These are phyloP conservation scores for Rhodotorula sp. DNA, from an alignment of 1,284 basidiomycete genomes.

Conservation along the genomic window DNA sequence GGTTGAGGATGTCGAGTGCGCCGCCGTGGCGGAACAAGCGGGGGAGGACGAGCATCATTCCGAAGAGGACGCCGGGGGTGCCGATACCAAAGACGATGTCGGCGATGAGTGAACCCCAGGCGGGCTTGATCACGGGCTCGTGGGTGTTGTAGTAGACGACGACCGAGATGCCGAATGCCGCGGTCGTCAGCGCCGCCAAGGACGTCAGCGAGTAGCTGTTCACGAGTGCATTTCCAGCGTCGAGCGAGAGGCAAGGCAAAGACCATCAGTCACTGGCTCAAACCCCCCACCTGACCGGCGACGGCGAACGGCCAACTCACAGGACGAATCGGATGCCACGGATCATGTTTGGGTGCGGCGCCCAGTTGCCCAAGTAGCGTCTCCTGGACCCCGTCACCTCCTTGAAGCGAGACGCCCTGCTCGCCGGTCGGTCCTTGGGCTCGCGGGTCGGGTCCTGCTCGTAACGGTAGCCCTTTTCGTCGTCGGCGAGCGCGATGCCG, in stretches of 20 bases:
- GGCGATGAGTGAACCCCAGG: conserved; percentile 51
- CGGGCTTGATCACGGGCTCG: conserved; percentile 49
- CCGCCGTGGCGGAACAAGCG: conserved; percentile 48
- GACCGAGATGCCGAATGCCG: conserved; percentile 33
- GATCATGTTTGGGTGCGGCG: conserved; percentile 28
- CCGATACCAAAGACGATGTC: conserved; percentile 49
- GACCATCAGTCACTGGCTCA: neutral
- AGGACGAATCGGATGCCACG: conserved; percentile 22
- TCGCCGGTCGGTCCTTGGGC: neutral
- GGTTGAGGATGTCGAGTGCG: conserved; percentile 47
- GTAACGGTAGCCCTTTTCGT: conserved; percentile 25
- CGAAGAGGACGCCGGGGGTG: conserved; percentile 50
- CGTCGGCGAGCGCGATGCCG: conserved; percentile 13
- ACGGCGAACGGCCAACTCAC: conserved; percentile 8
- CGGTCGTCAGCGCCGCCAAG: conserved; percentile 20
- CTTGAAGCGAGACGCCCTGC: neutral
- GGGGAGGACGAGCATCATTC: conserved; percentile 48
- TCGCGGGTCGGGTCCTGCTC: conserved; percentile 25
- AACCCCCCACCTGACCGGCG: neutral
- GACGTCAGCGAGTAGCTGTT: conserved; percentile 30
- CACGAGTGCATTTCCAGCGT: neutral
- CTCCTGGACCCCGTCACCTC: conserved; percentile 1
- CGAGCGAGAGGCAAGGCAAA: neutral
- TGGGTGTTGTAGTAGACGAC: conserved; percentile 48
- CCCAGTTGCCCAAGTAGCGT: conserved; percentile 23